Percentiles rank a stretch among this genome's conserved stretches.
These are phyloP conservation scores for Pyrenopolyporus hunteri DNA, from an alignment of 495 filamentous ascomycete genomes.

Conservation along the genomic window DNA sequence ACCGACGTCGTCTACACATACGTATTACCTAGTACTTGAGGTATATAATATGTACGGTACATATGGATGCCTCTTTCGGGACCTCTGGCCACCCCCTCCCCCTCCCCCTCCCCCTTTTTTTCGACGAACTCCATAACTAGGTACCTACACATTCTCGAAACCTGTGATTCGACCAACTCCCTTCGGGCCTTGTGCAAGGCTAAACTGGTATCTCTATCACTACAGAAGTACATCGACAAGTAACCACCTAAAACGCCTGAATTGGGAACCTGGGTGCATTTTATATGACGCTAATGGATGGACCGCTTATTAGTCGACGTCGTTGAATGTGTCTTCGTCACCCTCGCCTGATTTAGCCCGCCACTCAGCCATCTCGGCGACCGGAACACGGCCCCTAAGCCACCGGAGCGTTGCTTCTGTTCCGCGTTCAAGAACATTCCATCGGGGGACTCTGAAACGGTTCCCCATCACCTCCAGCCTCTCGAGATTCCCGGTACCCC, in stretches of 20 bases:
- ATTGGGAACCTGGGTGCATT: not conserved
- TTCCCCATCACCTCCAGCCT: conserved; percentile 75
- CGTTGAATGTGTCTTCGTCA: conserved; percentile 46
- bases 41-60: too few relatives aligned
- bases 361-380: conserved; percentile 63
- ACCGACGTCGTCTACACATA: not conserved
- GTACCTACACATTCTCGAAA: conserved; percentile 26
- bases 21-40: too few relatives aligned
- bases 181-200: not conserved
- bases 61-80: too few relatives aligned
- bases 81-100: too few relatives aligned
- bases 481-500: conserved; percentile 60
- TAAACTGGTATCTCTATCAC: conserved; percentile 24
- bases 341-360: conserved; percentile 45
- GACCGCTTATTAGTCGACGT: conserved; percentile 31
- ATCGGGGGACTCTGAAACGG: conserved; percentile 83
- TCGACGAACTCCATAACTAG: conserved; percentile 4
- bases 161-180: conserved; percentile 18
- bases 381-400: conserved; percentile 78
- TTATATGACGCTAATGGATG: conserved; percentile 6
- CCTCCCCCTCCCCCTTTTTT: not conserved
- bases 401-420: conserved; percentile 86
- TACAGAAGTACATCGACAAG: conserved; percentile 1
- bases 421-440: conserved; percentile 83
- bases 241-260: conserved; percentile 29